A percentile compares a stretch with the other conserved stretches of the same genome.
These are phyloP conservation scores for Sphagnum fallax DNA, from an alignment of 228 moss, liverwort and hornwort genomes.

Conservation along the genomic window DNA sequence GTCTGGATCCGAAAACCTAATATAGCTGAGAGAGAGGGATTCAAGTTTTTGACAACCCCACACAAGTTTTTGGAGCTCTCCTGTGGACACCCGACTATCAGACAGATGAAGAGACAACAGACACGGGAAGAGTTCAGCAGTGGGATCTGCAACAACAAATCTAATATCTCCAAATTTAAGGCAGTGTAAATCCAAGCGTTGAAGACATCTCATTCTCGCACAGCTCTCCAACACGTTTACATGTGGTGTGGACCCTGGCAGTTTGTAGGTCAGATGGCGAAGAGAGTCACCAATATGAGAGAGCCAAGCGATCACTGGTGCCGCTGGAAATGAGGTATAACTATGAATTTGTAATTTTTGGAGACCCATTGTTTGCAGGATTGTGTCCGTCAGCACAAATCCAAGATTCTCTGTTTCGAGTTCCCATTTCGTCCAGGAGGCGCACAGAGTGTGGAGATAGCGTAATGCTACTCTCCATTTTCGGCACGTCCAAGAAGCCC, in stretches of 20 bases:
- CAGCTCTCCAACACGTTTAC: constrained; percentile 62
- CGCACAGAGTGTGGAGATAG: constrained; percentile 60
- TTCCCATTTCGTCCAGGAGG: constrained; percentile 52
- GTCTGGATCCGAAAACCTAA: too few relatives aligned
- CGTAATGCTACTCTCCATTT: constrained; percentile 78
- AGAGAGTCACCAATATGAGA: constrained; percentile 73
- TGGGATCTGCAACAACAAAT: too few relatives aligned
- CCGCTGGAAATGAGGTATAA: constrained; percentile 48
- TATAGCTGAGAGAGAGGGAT: too few relatives aligned
- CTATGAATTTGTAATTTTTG: constrained; percentile 47
- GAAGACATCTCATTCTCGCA: constrained; percentile 46
- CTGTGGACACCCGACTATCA: too few relatives aligned
- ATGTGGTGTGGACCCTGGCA: constrained; percentile 48
- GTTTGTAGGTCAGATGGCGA: constrained; percentile 53
- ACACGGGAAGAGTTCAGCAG: too few relatives aligned
- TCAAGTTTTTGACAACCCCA: too few relatives aligned
- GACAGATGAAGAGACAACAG: too few relatives aligned
- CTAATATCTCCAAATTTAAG: too few relatives aligned
- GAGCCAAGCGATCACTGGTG: constrained; percentile 74
- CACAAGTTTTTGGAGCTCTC: too few relatives aligned
- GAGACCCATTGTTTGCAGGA: constrained; percentile 61
- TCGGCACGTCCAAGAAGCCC: constrained; percentile 66
- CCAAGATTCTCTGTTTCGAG: constrained; percentile 49
- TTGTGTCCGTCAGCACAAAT: constrained; percentile 61
- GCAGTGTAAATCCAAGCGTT: constrained; percentile 31